Percentiles rank a stretch among this genome's conserved stretches.
These are phyloP conservation scores for Boletellus ananas DNA, from an alignment of 768 basidiomycete species.

Conservation along the genomic window DNA sequence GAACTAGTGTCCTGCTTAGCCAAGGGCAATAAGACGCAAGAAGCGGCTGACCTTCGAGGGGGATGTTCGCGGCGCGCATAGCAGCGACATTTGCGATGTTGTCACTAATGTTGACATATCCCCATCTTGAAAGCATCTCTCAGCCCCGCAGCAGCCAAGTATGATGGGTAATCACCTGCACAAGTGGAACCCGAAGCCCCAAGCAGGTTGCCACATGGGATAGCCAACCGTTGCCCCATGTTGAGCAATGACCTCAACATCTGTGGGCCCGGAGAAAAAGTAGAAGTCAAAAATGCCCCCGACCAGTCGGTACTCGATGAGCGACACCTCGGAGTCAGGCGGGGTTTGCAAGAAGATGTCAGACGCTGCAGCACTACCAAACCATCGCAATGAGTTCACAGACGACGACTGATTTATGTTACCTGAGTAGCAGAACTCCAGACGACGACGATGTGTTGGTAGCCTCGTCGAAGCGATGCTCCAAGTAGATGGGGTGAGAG, in stretches of 20 bases:
- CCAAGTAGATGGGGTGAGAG: constrained; percentile 68
- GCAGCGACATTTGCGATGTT: constrained; percentile 49
- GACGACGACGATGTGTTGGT: constrained; percentile 57
- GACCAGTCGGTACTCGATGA: constrained; percentile 69
- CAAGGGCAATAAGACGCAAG: neutral
- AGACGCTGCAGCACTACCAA: constrained; percentile 56
- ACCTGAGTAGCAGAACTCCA: constrained; percentile 75
- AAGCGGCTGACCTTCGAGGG: constrained; percentile 58
- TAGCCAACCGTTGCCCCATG: constrained; percentile 64
- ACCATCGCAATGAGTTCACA: constrained; percentile 5
- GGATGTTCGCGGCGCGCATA: constrained; percentile 68
- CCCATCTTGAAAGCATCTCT: constrained; percentile 32
- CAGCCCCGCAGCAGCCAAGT: neutral
- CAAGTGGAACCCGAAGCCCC: constrained; percentile 78
- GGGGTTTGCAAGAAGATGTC: constrained; percentile 69
- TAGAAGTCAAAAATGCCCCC: constrained; percentile 79
- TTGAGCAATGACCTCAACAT: constrained; percentile 62
- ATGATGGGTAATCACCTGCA: constrained; percentile 43
- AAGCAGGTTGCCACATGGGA: constrained; percentile 68
- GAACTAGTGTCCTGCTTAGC: constrained; percentile 38
- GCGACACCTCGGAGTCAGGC: constrained; percentile 47
- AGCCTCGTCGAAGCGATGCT: constrained; percentile 59
- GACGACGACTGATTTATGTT: constrained; percentile 2
- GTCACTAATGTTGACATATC: constrained; percentile 51
- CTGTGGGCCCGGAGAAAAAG: constrained; percentile 57